Evolutionary conservation across 2,329 filamentous ascomycete species (phyloP), one percentile per base, ranked within the genome.

Genomic region (Paraconiothyrium brasiliense): DNA sequence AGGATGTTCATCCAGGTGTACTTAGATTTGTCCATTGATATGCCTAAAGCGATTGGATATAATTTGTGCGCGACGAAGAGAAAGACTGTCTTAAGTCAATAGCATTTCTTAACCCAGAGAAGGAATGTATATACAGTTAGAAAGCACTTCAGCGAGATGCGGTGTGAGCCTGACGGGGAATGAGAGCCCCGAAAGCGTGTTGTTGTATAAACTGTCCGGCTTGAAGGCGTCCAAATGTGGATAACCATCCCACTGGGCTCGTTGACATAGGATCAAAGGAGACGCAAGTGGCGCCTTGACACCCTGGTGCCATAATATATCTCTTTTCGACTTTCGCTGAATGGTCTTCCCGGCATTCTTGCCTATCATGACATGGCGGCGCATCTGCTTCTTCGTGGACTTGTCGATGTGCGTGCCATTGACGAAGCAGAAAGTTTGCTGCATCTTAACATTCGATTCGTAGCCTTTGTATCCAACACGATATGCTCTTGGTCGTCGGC

Each of bases 321-420:
- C 41, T 35, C 7, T 24, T 32, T 20, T 48, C 5, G 54, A 56
- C 20, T 32, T 35, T 27, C 58, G 41, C 13, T 59, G 44, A 7
- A 59, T 8, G 3, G 58, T 59, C 35, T 24, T 59, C 5, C 58
- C 58, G 2, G 58, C 58, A 24, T 59, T 59, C 50, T 59, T 59
- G 32, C 58, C 58, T 2, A 49, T 55, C 58, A 55, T 59, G 2
- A 59, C 51, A 55, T 59, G 58, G 3, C 58, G 41, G 22, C 58
- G 41, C 30, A 59, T 47, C 43, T 16, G 13, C 37, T 50, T 59
- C 27, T 43, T 55, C 1, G 41, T 46, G 9, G 20, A 27, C 6
- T 50, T 37, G 30, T 59, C 51, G n/a, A 41, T 13, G 9, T 49
- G 3, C 2, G 35, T 49, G 32, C 50, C 51, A 14, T 59, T 44